A percentile compares a stretch with the other conserved stretches of the same genome.
Conservation (phyloP, 129 eudicot genomes). For the Escallonia herrerae region DNA sequence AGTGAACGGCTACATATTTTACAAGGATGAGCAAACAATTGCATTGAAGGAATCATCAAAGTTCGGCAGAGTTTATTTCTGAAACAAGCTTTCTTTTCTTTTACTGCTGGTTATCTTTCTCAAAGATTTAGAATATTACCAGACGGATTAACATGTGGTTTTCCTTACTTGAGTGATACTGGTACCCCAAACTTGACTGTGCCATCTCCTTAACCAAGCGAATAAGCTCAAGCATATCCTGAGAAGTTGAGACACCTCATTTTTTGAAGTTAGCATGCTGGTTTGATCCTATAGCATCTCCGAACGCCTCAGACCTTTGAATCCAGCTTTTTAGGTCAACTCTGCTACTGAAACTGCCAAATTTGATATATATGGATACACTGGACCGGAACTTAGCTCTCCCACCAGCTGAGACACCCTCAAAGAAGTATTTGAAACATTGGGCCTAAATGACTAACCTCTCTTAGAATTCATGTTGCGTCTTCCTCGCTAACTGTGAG, state of each 20-base stretch:
- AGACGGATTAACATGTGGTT: constrained; percentile 6
- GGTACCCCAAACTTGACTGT: constrained; percentile 8
- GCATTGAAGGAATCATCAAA: not conserved
- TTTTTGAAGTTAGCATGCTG: constrained; percentile 27
- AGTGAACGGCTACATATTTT: not conserved
- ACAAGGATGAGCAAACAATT: not conserved
- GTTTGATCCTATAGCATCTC: constrained; percentile 25
- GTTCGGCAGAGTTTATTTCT: not conserved
- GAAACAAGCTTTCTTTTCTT: not conserved
- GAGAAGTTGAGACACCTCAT: constrained; percentile 16
- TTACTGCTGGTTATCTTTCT: not conserved
- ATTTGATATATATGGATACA: constrained; percentile 3
- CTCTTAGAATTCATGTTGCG: constrained; percentile 16
- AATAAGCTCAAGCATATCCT: constrained; percentile 22
- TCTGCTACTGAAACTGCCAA: constrained; percentile 16
- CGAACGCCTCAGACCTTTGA: constrained; percentile 17
- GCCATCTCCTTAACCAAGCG: constrained; percentile 16
- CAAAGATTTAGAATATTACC: not conserved
- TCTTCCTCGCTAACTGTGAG: constrained; percentile 10
- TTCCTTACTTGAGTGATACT: constrained; percentile 19
- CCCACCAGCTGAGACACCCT: constrained; percentile 17
- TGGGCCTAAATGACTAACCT: not conserved
- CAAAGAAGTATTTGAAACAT: not conserved
- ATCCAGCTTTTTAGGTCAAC: constrained; percentile 18
- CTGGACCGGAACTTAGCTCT: constrained; percentile 24